A percentile compares a stretch with the other conserved stretches of the same genome.
Conservation (phyloP, 768 basidiomycete genomes). For the Leccinum uliginosum region DNA sequence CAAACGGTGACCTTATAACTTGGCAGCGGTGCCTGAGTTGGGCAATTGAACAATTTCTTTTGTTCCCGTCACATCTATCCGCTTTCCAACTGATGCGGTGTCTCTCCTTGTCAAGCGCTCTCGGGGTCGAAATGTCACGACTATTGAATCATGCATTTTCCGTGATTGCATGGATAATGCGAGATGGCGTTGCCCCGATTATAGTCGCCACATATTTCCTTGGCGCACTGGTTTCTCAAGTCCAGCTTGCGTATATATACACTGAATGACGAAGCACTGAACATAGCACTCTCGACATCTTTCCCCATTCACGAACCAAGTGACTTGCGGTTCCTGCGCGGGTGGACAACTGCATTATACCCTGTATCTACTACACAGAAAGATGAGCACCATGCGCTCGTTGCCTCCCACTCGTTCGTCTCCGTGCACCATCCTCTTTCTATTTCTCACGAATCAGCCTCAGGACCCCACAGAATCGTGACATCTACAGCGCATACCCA, state of each 20-base stretch:
- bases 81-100: not conserved
- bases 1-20: no score
- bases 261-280: not conserved
- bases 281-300: not conserved
- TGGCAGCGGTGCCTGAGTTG: no score
- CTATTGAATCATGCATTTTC: not conserved
- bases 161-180: not conserved
- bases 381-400: conserved; percentile 9
- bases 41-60: not conserved
- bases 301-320: not conserved
- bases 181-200: not conserved
- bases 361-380: not conserved
- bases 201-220: conserved; percentile 1
- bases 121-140: not conserved
- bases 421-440: not conserved
- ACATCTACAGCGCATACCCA: conserved; percentile 7
- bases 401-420: conserved; percentile 7
- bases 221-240: conserved; percentile 9
- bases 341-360: not conserved
- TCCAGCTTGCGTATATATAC: not conserved
- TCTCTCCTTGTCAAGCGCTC: not conserved
- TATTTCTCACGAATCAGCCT: not conserved
- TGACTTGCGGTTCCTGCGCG: conserved; percentile 4
- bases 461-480: conserved; percentile 12
- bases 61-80: not conserved